phyloP scores from a whole-genome alignment of 1,284 basidiomycete genomes.

The Ceratobasidium sp. region DNA sequence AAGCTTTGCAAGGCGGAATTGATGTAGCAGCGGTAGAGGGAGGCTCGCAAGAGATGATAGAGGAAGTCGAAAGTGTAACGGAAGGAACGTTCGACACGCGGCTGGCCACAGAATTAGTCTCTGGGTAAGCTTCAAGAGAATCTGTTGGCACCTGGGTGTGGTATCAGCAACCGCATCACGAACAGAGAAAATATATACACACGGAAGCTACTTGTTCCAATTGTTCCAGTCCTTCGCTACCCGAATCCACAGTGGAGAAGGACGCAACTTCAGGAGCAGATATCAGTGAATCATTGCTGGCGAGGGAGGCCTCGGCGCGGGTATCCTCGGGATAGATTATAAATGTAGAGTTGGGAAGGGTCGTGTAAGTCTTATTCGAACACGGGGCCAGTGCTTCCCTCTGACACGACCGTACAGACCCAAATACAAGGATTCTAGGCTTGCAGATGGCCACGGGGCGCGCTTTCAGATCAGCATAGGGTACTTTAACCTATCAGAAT shows the following conservation, averaged over 20 bases:
- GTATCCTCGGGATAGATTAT: neutral
- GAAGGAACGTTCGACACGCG: neutral
- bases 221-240: no score
- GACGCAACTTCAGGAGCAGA: no score
- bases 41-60: neutral
- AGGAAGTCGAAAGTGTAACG: neutral
- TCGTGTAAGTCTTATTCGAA: neutral
- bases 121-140: no score
- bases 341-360: constrained; percentile 23
- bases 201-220: no score
- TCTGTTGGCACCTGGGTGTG: no score
- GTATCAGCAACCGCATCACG: no score
- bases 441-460: neutral
- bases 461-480: neutral
- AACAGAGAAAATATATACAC: no score
- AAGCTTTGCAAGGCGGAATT: neutral
- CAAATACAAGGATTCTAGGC: neutral
- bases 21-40: constrained; percentile 6
- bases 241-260: no score
- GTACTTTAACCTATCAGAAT: neutral
- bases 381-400: neutral
- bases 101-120: no score
- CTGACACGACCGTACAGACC: neutral
- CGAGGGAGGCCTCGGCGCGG: neutral
- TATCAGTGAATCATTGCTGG: no score